phyloP scores from a whole-genome alignment of 2,329 filamentous ascomycete genomes.

The Nectriaceae sp. region DNA sequence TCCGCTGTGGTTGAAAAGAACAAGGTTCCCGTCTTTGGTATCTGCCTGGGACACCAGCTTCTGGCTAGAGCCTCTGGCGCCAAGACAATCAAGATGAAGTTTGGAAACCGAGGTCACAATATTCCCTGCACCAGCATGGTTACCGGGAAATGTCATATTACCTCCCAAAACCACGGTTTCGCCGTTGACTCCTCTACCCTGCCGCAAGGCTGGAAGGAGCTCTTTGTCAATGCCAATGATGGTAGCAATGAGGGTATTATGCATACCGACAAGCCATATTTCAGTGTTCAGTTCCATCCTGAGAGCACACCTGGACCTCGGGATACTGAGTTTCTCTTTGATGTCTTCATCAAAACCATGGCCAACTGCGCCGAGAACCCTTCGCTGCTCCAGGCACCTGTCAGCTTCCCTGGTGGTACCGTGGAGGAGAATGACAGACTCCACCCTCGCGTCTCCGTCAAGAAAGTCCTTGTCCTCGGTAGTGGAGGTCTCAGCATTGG shows the following conservation, averaged over 20 bases:
- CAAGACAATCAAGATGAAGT: constrained; percentile 94
- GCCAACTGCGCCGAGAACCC: constrained; percentile 68
- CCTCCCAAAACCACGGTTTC: constrained; percentile 97
- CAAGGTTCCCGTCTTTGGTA: constrained; percentile 88
- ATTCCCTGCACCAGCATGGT: constrained; percentile 96
- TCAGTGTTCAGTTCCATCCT: constrained; percentile 99
- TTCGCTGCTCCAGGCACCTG: constrained; percentile 68
- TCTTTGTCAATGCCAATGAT: constrained; percentile 98
- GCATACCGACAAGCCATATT: constrained; percentile 82
- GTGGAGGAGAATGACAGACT: constrained; percentile 75
- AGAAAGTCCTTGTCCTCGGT: constrained; percentile 93
- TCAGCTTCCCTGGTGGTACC: constrained; percentile 85
- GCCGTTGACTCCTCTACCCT: constrained; percentile 83
- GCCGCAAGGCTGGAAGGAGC: constrained; percentile 80
- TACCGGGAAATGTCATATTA: constrained; percentile 97
- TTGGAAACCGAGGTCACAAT: constrained; percentile 97
- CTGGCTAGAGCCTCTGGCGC: constrained; percentile 87
- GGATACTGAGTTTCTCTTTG: constrained; percentile 95
- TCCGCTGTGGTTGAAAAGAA: constrained; percentile 74
- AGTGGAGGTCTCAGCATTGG: constrained; percentile 96
- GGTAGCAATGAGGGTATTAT: constrained; percentile 98
- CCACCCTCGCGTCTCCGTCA: constrained; percentile 79
- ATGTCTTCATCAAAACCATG: constrained; percentile 91
- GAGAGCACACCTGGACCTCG: constrained; percentile 94
- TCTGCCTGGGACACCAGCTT: constrained; percentile 93